Evolutionary conservation across 257 asterid species (phyloP).

Genomic region (Nicotiana knightiana): DNA sequence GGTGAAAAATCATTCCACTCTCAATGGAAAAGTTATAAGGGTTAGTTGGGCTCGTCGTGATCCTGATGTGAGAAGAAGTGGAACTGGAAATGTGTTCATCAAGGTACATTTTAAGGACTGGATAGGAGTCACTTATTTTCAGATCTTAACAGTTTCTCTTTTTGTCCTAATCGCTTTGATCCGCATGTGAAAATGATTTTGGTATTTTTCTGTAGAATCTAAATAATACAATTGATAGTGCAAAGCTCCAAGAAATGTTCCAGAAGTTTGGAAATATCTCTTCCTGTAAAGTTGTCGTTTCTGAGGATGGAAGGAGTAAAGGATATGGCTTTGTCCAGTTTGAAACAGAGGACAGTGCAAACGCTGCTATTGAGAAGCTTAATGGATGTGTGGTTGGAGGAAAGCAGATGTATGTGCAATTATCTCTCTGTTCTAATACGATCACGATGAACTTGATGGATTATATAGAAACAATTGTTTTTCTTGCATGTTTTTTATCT

Average conservation of each 20-base stretch:
- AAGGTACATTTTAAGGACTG: conserved; percentile 36
- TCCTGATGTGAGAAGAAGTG: conserved; percentile 39
- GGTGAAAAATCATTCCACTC: conserved; percentile 31
- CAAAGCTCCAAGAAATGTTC: conserved; percentile 32
- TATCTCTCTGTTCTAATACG: conserved; percentile 2
- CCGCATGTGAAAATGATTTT: neutral
- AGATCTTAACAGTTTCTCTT: neutral
- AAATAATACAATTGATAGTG: conserved; percentile 26
- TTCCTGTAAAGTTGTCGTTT: conserved; percentile 34
- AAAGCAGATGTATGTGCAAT: conserved; percentile 27
- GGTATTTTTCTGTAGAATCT: conserved; percentile 28
- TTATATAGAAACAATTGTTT: neutral
- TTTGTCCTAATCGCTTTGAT: neutral
- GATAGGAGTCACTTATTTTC: neutral
- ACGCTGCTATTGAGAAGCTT: conserved; percentile 37
- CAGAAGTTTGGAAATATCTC: conserved; percentile 30
- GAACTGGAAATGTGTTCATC: conserved; percentile 48
- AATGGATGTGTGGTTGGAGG: conserved; percentile 35
- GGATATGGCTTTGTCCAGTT: conserved; percentile 69
- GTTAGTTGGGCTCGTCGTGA: conserved; percentile 48
- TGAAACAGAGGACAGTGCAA: conserved; percentile 38
- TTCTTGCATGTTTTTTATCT: neutral
- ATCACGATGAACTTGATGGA: neutral
- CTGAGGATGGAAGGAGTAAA: conserved; percentile 42
- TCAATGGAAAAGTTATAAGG: conserved; percentile 50